phyloP scores from a whole-genome alignment of 2,329 filamentous ascomycete genomes.

The Dactylonectria estremocensis region DNA sequence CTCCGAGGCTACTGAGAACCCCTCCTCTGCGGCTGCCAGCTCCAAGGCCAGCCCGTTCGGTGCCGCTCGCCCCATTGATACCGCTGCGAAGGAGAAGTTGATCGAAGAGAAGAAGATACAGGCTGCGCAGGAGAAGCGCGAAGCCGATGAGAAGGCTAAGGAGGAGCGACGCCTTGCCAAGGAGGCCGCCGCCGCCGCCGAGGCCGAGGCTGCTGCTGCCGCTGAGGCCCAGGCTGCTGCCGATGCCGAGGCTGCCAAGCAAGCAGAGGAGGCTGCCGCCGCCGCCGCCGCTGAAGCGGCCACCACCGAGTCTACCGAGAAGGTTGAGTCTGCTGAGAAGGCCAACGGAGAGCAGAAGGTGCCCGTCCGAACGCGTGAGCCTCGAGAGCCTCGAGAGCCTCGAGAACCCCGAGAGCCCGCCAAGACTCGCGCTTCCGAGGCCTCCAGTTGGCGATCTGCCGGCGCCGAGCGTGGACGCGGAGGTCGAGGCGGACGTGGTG shows the following conservation, averaged over 20 bases:
- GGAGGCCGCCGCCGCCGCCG: constrained; percentile 67
- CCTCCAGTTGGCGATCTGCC: constrained; percentile 73
- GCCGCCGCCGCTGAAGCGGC: constrained; percentile 47
- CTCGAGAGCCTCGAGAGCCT: constrained; percentile 60
- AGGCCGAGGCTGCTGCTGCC: constrained; percentile 55
- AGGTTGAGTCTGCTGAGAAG: constrained; percentile 34
- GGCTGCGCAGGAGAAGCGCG: constrained; percentile 84
- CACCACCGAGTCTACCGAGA: constrained; percentile 46
- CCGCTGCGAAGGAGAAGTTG: constrained; percentile 87
- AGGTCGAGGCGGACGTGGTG: constrained; percentile 60
- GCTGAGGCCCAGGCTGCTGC: constrained; percentile 50
- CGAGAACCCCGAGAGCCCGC: constrained; percentile 55
- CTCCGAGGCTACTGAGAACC: constrained; percentile 75
- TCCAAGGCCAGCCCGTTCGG: constrained; percentile 95
- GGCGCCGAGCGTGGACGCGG: constrained; percentile 64
- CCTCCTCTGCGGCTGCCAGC: constrained; percentile 70
- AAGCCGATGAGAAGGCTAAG: constrained; percentile 88
- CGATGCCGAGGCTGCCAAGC: constrained; percentile 49
- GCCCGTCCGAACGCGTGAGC: constrained; percentile 57
- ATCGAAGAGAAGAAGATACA: constrained; percentile 90
- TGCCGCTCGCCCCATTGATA: constrained; percentile 94
- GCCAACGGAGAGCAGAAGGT: constrained; percentile 65
- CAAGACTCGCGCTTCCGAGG: constrained; percentile 71
- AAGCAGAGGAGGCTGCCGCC: constrained; percentile 49
- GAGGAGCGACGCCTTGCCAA: constrained; percentile 78